Percentiles rank a stretch among this genome's conserved stretches.
Conservation (phyloP, 2,329 filamentous ascomycete genomes). For the Tolypocladium endophyticum region DNA sequence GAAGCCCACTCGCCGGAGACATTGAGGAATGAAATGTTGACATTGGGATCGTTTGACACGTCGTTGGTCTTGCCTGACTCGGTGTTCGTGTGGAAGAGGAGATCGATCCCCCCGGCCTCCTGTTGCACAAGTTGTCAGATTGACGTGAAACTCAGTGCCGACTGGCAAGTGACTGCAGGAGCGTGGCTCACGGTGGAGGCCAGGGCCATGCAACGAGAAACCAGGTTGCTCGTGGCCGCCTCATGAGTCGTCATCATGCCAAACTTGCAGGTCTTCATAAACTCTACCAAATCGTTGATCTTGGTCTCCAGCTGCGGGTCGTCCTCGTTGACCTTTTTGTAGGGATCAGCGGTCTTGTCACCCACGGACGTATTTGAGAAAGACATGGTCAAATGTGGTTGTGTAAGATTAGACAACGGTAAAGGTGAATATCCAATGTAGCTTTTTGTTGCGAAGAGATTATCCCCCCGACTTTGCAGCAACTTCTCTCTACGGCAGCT, state of each 20-base stretch:
- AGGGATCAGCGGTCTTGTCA: slow-evolving; percentile 60
- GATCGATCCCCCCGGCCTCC: slow-evolving; percentile 69
- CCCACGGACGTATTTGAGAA: slow-evolving; percentile 48
- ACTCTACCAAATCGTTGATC: slow-evolving; percentile 60
- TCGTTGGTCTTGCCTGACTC: slow-evolving; percentile 83
- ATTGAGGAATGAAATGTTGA: slow-evolving; percentile 77
- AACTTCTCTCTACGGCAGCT: not conserved
- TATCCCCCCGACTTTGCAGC: too few species aligned
- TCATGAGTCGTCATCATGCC: slow-evolving; percentile 81
- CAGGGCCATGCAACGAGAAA: slow-evolving; percentile 78
- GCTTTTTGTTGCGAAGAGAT: not conserved
- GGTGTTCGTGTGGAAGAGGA: slow-evolving; percentile 87
- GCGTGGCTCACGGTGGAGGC: slow-evolving; percentile 54
- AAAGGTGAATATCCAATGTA: not conserved
- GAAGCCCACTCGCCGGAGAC: slow-evolving; percentile 75
- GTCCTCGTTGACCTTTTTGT: slow-evolving; percentile 64
- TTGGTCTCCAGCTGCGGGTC: slow-evolving; percentile 59
- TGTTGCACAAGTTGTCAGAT: slow-evolving; percentile 19
- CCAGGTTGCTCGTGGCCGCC: slow-evolving; percentile 51
- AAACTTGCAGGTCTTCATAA: slow-evolving; percentile 67
- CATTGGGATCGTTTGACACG: slow-evolving; percentile 57
- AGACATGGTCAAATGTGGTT: slow-evolving; percentile 19
- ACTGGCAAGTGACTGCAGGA: not conserved
- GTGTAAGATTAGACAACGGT: not conserved
- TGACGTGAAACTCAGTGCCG: not conserved